phyloP scores from a whole-genome alignment of 805 yeast species.

The Kodamaea leandrae region DNA sequence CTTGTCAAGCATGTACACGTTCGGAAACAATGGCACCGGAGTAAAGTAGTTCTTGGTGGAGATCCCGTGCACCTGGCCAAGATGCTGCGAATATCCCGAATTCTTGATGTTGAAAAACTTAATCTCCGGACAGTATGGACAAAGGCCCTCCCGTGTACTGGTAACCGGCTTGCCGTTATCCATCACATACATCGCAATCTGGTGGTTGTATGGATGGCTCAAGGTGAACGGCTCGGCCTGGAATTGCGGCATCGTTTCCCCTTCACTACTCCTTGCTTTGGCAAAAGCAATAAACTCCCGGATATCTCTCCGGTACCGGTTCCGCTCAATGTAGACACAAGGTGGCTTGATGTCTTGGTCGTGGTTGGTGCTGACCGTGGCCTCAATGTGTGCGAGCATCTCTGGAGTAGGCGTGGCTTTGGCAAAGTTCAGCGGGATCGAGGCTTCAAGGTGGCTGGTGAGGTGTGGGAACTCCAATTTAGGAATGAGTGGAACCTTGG shows the following conservation, averaged over 20 bases:
- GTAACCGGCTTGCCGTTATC: neutral
- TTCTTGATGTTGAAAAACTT: conserved; percentile 30
- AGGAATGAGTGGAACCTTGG: neutral
- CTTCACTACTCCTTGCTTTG: neutral
- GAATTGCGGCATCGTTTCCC: conserved; percentile 2
- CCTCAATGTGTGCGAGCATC: conserved; percentile 1
- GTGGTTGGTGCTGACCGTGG: conserved; percentile 1
- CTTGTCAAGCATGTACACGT: conserved; percentile 20
- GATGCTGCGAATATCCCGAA: conserved; percentile 35
- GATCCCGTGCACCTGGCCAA: conserved; percentile 34
- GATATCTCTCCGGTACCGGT: conserved; percentile 5
- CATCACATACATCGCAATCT: conserved; percentile 4
- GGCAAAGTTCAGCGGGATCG: conserved; percentile 10
- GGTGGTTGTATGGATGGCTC: conserved; percentile 6
- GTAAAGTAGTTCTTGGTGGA: conserved; percentile 27
- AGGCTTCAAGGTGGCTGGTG: neutral
- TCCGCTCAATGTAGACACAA: conserved; percentile 9
- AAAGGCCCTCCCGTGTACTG: conserved; percentile 30
- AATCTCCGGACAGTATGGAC: conserved; percentile 33
- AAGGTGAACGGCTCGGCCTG: conserved; percentile 1
- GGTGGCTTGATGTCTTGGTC: conserved; percentile 5
- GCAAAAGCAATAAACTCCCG: neutral
- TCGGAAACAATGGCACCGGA: conserved; percentile 28
- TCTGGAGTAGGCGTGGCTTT: neutral
- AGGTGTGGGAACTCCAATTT: neutral